Conservation (phyloP, 2,329 filamentous ascomycete genomes). For the Falciphora oryzae region DNA sequence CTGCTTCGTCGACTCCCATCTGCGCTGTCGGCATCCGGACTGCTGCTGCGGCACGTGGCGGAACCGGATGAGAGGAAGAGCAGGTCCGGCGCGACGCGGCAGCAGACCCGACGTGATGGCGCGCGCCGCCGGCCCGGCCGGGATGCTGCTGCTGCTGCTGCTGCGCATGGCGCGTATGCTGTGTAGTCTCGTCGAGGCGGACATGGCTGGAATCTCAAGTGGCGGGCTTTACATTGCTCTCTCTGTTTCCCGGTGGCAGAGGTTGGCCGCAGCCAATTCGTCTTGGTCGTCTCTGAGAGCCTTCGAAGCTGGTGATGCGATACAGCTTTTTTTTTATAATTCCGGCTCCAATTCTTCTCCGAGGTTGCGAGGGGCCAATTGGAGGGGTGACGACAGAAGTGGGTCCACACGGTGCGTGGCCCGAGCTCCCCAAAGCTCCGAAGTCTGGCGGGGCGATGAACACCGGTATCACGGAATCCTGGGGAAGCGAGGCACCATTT, state of each 20-base stretch:
- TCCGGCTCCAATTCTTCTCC: neutral
- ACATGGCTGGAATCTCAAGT: neutral
- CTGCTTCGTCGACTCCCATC: conserved; percentile 8
- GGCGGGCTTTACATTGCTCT: neutral
- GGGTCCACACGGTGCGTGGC: neutral
- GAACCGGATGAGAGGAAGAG: neutral
- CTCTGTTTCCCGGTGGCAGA: neutral
- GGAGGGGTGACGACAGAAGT: neutral
- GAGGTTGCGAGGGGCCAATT: neutral
- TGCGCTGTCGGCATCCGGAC: neutral
- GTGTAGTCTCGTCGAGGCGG: neutral
- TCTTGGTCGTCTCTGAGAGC: neutral
- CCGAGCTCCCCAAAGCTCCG: neutral
- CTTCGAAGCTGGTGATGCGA: no score
- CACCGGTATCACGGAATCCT: no score
- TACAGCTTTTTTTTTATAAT: no score
- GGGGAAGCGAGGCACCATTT: no score
- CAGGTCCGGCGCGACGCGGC: no score
- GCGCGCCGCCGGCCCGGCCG: neutral
- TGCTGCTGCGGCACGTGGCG: no score
- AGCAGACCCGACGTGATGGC: neutral
- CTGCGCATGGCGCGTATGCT: neutral
- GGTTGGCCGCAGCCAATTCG: neutral
- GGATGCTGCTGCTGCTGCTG: neutral
- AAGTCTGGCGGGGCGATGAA: neutral